A percentile compares a stretch with the other conserved stretches of the same genome.
phyloP scores from a whole-genome alignment of 1,284 basidiomycete species.

The Anthracocystis walkeri region DNA sequence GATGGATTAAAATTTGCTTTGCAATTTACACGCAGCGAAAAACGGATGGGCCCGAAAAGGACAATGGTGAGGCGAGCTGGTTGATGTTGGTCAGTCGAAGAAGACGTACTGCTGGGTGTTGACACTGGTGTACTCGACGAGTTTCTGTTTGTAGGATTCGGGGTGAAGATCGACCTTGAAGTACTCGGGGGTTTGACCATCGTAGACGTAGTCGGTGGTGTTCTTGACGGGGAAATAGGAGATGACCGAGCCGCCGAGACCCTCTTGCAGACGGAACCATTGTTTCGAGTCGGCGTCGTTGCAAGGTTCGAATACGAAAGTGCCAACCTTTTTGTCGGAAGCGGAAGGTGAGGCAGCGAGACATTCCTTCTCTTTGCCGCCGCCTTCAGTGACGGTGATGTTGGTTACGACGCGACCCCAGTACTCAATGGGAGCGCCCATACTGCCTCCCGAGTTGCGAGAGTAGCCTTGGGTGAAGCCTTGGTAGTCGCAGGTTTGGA shows the following conservation, averaged over 20 bases:
- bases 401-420: conserved; percentile 38
- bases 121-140: conserved; percentile 6
- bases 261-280: conserved; percentile 43
- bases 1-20: neutral
- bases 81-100: conserved; percentile 10
- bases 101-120: conserved; percentile 21
- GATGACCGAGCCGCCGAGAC: conserved; percentile 11
- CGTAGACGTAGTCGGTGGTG: conserved; percentile 27
- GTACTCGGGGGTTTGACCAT: conserved; percentile 30
- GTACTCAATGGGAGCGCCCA: conserved; percentile 42
- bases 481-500: conserved; percentile 37
- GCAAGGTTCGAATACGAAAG: conserved; percentile 10
- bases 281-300: conserved; percentile 28
- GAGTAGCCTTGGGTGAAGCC: conserved; percentile 39
- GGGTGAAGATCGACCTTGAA: conserved; percentile 25
- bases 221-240: conserved; percentile 39
- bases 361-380: conserved; percentile 4
- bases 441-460: conserved; percentile 26
- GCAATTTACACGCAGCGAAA: neutral
- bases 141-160: neutral
- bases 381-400: neutral
- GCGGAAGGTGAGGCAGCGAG: conserved; percentile 11
- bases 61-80: neutral
- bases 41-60: conserved; percentile 2
- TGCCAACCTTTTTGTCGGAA: neutral